Evolutionary conservation across 306 rosid species (phyloP).

Genomic region (cucumber (Cucumis sativus)): DNA sequence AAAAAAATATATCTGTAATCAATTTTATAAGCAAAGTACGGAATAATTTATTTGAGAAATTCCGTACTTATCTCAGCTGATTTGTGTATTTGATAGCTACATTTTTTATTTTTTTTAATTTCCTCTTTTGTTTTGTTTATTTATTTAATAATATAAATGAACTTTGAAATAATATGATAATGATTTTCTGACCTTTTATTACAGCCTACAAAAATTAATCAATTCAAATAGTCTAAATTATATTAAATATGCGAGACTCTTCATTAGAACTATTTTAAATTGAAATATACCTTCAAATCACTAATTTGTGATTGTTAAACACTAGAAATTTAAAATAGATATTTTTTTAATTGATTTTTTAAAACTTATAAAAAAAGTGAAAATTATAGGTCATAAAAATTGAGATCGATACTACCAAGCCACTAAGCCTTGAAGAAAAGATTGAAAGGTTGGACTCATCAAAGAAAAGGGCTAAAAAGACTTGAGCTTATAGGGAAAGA

Average conservation of each 20-base stretch:
- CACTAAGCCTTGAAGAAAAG: not conserved
- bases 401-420: not conserved
- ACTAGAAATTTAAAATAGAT: too few species aligned
- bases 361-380: too few species aligned
- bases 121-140: too few species aligned
- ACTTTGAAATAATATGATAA: not conserved
- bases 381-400: not conserved
- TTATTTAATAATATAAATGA: not conserved
- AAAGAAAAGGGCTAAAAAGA: not conserved
- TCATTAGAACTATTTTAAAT: too few species aligned
- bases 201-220: not conserved
- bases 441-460: not conserved
- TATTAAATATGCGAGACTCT: too few species aligned
- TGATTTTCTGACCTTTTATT: not conserved
- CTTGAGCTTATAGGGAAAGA: not conserved
- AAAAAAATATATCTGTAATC: not conserved
- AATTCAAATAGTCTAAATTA: not conserved
- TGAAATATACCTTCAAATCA: too few species aligned
- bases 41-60: not conserved
- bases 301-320: too few species aligned
- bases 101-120: not conserved
- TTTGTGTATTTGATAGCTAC: not conserved
- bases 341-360: too few species aligned
- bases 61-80: conserved; percentile 1
- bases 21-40: not conserved